Conservation (phyloP, 2,329 filamentous ascomycete genomes). For the Cladorrhinum sp. region DNA sequence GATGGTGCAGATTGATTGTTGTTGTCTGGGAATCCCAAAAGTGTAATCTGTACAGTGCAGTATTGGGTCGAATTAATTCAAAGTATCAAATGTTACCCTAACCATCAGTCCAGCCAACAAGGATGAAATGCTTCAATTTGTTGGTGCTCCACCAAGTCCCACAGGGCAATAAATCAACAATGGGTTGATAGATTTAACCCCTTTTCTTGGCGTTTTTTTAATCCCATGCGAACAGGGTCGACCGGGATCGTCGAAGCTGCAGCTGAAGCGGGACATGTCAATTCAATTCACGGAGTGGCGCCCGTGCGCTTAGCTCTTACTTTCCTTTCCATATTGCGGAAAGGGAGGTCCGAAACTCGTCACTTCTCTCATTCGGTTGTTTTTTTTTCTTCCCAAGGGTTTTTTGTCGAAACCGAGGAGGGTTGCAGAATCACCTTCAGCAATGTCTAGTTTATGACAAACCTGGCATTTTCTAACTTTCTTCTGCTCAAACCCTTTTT, state of each 20-base stretch:
- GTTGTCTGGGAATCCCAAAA: not conserved
- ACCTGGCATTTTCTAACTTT: not conserved
- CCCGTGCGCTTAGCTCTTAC: not conserved
- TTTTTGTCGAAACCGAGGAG: not conserved
- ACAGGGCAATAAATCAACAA: not conserved
- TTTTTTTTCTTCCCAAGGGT: not conserved
- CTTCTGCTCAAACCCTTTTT: not conserved
- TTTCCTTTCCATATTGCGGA: not conserved
- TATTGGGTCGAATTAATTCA: not conserved
- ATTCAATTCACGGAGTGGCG: not conserved
- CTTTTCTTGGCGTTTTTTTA: constrained; percentile 4
- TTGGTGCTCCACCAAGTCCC: not conserved
- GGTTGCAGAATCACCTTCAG: not conserved
- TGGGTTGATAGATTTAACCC: not conserved
- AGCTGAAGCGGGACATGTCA: not conserved
- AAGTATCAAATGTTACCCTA: constrained; percentile 34
- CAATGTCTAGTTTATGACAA: not conserved
- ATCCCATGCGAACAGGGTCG: not conserved
- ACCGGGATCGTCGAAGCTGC: not conserved
- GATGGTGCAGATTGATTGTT: not conserved
- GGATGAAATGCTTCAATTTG: constrained; percentile 28
- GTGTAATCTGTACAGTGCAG: not conserved
- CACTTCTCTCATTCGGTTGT: not conserved
- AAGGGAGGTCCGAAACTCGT: not conserved
- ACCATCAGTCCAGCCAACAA: constrained; percentile 57